Evolutionary conservation across 441 rosid genomes (phyloP).

Genomic region (Gossypium aridum): DNA sequence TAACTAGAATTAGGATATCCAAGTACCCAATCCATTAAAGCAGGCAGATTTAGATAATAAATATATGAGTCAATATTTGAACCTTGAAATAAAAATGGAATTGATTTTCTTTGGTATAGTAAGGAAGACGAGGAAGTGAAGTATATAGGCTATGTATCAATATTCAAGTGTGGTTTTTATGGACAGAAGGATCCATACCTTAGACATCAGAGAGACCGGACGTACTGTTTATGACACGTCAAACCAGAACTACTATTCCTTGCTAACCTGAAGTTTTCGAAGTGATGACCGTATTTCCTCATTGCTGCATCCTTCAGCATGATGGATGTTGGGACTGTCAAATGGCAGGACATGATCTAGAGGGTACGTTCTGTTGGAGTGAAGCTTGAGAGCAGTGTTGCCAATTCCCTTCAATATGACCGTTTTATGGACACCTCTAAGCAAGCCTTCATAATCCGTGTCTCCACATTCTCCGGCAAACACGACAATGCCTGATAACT

Average conservation of each 20-base stretch:
- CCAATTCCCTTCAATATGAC: slow-evolving; percentile 62
- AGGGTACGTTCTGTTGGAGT: slow-evolving; percentile 52
- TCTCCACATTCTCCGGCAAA: slow-evolving; percentile 74
- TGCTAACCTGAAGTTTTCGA: slow-evolving; percentile 41
- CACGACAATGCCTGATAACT: slow-evolving; percentile 48
- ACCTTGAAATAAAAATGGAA: not conserved
- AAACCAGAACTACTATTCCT: slow-evolving; percentile 5
- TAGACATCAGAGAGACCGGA: not conserved
- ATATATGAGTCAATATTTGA: not conserved
- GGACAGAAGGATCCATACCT: not conserved
- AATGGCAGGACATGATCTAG: slow-evolving; percentile 53
- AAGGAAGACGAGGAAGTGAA: not conserved
- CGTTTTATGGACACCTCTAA: slow-evolving; percentile 73
- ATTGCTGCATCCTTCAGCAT: slow-evolving; percentile 28
- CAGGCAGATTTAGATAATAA: no score
- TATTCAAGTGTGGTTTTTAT: not conserved
- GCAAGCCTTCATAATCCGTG: slow-evolving; percentile 69
- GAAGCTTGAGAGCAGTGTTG: slow-evolving; percentile 36
- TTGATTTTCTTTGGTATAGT: not conserved
- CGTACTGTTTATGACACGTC: not conserved
- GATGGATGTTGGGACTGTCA: slow-evolving; percentile 42
- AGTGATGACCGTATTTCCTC: slow-evolving; percentile 36
- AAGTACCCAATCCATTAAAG: no score
- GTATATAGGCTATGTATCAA: not conserved
- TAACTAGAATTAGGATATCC: no score